Evolutionary conservation across 228 moss, liverwort and hornwort species (phyloP), one percentile per base, ranked within the genome.

Genomic region (Sphagnum fallax): DNA sequence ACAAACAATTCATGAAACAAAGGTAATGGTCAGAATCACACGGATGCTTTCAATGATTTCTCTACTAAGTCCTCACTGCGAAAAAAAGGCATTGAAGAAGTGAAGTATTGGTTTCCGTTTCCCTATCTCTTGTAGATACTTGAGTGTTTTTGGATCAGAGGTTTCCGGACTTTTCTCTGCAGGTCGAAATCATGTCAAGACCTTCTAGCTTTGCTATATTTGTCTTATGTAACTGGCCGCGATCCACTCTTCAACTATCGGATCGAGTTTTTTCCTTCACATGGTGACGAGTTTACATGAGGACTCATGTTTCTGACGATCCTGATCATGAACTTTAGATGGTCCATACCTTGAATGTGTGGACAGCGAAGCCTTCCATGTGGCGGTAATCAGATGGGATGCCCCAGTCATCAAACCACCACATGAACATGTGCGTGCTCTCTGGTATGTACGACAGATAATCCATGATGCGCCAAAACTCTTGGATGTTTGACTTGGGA

Each of bases 391-490:
- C 84, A 59, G 78, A 61, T 59, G 90, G 90, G 63, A 89, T 75
- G 47, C 85, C 84, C 77, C 67, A 77, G 64, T 69, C 65, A 65
- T 74, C 70, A 5, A 71, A 71, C 73, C 77, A 79, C 75, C 83
- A 89, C 62, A 83, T 79, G 74, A 84, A 75, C 86, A 85, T 88
- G 83, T 88, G 88, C 12, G 79, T 79, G 68, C 83, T 81, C 72
- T 89, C 89, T 6, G 89, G 89, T 10, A 86, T 75, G 65, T 82
- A 79, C 12, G 89, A 84, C 71, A 89, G 73, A 71, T 86, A 86
- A 67, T 89, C 89, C 86, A 89, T 83, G 49, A 83, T 86, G 63
- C 89, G 79, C 89, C 89, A 89, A 76, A 75, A 77, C 72, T 89
- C 89, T 74, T 89, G 89, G 0, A 89, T 79, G 50, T 86, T 79